Evolutionary conservation across 805 yeast genomes (phyloP), one percentile per base, ranked within the genome.

Genomic region (Candida silvicultrix): DNA sequence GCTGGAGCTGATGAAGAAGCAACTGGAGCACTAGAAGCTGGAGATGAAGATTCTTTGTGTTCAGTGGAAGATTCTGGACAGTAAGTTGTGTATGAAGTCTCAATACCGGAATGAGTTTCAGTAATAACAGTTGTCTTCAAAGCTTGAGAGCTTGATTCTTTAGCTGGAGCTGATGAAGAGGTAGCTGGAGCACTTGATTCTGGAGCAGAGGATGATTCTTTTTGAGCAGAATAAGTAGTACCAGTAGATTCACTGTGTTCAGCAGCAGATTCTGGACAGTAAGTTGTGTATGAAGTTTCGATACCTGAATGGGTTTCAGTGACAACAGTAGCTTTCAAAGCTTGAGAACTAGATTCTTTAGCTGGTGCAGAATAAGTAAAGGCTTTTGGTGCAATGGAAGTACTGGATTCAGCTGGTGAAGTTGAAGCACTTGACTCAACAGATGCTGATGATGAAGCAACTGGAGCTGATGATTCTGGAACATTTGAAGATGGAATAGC

Each of bases 311-410:
- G 52, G 25, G 71, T 66, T 42, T 48, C 54, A 41, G 59, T 59
- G 34, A 60, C 60, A 38, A 42, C 38, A 20, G 46, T 39, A 14
- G 47, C 46, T 11, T 59, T 53, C 29, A 68, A 60, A 28, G 66
- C 14, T 52, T 46, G 31, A 12, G 19, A 37, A 25, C 25, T 20
- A 4, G 39, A 37, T n/a, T 25, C 39, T 21, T 9, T 9, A 21
- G 29, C 28, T 38, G 29, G 29, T 5, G 40, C 18, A 10, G 28
- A 21, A 15, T n/a, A 8, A 21, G 39, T 20, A 37, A 34, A 16
- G 19, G n/a, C 23, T 10, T 19, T 8, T 40, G 42, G 20, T 14
- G 38, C 8, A 16, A n/a, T 7, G n/a, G 32, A n/a, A 9, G 32
- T 18, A 5, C 20, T n/a, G 18, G 41, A 16, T 11, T n/a, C n/a